Conservation (phyloP, 2,329 filamentous ascomycete genomes). For the Parastagonospora avenae region DNA sequence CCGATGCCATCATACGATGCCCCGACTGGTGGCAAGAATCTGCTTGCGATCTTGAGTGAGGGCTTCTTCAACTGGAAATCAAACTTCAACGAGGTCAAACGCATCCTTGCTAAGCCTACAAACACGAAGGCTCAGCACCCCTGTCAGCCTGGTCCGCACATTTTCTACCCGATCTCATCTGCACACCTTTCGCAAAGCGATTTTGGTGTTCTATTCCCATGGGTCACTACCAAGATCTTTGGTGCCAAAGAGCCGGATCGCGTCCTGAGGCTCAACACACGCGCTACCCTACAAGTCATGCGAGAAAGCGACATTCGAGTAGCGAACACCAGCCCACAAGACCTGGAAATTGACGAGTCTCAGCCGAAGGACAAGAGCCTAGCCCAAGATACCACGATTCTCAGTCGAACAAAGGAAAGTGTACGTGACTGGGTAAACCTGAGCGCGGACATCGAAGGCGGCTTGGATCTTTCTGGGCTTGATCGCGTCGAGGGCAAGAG, state of each 20-base stretch:
- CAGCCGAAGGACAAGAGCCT: conserved; percentile 9
- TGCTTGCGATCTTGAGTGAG: conserved; percentile 76
- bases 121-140: conserved; percentile 49
- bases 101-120: conserved; percentile 65
- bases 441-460: conserved; percentile 7
- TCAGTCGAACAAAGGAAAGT: conserved; percentile 29
- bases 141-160: conserved; percentile 59
- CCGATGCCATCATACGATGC: conserved; percentile 71
- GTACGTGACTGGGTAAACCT: conserved; percentile 46
- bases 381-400: conserved; percentile 38
- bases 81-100: conserved; percentile 72
- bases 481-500: conserved; percentile 7
- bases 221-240: conserved; percentile 58
- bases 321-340: conserved; percentile 46
- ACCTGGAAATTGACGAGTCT: conserved; percentile 45
- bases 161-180: conserved; percentile 76
- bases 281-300: conserved; percentile 78
- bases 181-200: conserved; percentile 84
- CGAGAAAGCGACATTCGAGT: conserved; percentile 51
- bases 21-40: conserved; percentile 56
- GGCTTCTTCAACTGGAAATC: conserved; percentile 79
- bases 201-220: conserved; percentile 82
- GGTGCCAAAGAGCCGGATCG: conserved; percentile 71
- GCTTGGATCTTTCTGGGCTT: background rate
- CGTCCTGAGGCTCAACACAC: conserved; percentile 81